Evolutionary conservation across 176 grass and related monocot genomes (phyloP).

Genomic region (Dactylis glomerata): DNA sequence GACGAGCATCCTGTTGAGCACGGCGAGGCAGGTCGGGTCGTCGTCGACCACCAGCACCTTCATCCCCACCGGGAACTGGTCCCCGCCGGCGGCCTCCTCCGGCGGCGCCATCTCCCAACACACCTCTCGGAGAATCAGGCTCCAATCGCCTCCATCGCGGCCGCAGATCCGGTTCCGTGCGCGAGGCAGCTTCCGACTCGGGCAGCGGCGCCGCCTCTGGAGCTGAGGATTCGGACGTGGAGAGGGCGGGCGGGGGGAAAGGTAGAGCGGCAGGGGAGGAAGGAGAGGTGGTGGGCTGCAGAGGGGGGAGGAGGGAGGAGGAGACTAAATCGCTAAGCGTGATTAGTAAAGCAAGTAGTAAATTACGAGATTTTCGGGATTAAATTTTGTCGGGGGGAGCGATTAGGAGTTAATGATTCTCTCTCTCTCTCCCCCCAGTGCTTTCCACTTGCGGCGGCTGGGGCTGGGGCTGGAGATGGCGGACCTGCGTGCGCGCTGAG

Average conservation of each 20-base stretch:
- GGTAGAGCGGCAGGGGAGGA: conserved; percentile 8
- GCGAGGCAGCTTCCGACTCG: too few relatives aligned
- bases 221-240: conserved; percentile 17
- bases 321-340: conserved; percentile 56
- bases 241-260: conserved; percentile 5
- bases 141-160: conserved; percentile 27
- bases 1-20: conserved; percentile 80
- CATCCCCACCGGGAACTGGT: conserved; percentile 81
- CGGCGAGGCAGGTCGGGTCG: conserved; percentile 65
- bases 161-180: conserved; percentile 36
- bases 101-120: conserved; percentile 41
- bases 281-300: background rate
- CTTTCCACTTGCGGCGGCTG: conserved; percentile 49
- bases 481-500: conserved; percentile 57
- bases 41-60: conserved; percentile 95
- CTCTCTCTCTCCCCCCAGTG: background rate
- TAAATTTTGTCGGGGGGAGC: conserved; percentile 10
- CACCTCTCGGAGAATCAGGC: background rate
- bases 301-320: background rate
- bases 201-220: background rate
- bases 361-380: conserved; percentile 36
- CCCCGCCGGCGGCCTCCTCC: conserved; percentile 38
- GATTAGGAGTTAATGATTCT: conserved; percentile 40
- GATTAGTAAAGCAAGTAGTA: conserved; percentile 46
- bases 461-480: background rate